These are phyloP conservation scores for Debaryomyces subglobosus DNA, from an alignment of 1,139 yeast species.

Conservation along the genomic window DNA sequence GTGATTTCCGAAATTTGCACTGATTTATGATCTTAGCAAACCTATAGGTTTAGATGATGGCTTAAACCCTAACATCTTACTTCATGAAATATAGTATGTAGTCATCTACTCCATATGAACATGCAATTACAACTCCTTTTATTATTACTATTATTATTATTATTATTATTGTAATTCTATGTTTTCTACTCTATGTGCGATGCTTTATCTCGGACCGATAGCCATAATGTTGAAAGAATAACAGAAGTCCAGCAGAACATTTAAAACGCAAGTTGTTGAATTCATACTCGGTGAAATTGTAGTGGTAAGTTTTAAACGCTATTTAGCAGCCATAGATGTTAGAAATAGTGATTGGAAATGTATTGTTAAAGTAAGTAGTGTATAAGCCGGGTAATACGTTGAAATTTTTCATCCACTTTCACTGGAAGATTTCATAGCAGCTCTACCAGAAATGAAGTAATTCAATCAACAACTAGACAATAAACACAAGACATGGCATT, in stretches of 20 bases:
- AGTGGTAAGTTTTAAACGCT: background rate
- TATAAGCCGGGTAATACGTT: slow-evolving; percentile 5
- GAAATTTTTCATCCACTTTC: slow-evolving; percentile 4
- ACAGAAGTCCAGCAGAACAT: background rate
- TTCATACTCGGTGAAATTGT: background rate
- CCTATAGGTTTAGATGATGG: background rate
- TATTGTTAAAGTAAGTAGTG: background rate
- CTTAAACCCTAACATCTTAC: background rate
- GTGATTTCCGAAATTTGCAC: background rate
- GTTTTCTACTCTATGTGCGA: background rate
- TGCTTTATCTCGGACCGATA: background rate
- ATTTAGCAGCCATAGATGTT: background rate
- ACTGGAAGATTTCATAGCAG: background rate
- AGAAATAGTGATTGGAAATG: background rate
- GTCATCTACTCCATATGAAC: background rate
- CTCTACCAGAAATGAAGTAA: background rate
- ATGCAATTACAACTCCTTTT: no score
- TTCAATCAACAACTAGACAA: background rate
- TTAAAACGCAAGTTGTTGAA: background rate
- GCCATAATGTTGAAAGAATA: background rate
- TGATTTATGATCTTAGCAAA: background rate
- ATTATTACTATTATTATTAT: no score
- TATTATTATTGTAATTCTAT: no score
- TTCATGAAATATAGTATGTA: background rate
- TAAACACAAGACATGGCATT: slow-evolving; percentile 29